Evolutionary conservation across 2,329 filamentous ascomycete species (phyloP), one percentile per base, ranked within the genome.

Genomic region (Blastomyces silverae): DNA sequence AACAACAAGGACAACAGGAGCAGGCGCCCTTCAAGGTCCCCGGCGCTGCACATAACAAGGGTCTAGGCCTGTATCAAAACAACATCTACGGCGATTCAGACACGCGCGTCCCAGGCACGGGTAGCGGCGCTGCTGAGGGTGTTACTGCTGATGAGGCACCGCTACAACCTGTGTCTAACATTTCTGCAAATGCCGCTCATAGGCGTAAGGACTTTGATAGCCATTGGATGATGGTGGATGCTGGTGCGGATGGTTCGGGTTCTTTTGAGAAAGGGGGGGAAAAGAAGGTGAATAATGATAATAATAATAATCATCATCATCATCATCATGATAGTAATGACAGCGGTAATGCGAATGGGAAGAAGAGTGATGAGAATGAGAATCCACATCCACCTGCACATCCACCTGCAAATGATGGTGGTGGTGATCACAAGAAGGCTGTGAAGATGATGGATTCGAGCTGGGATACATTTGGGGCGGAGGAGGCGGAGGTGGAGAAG

Each of bases 211-310:
- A 90, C 74, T 92, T 95, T 70, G 87, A 87, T 60, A 77, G 87
- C 25, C 90, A 96, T 71, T 96, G 92, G 80, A 82, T 82, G 62
- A 87, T 95, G 79, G 82, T 83, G 7, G 91, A 96, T 73, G 13
- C 31, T 2, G 61, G 28, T 11, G n/a, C 8, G 34, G 59, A 31
- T 28, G 10, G 6, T 46, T 46, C 42, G 42, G 20, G 20, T 20
- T 20, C 15, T 7, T 5, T 46, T 17, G 42, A 60, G 57, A n/a
- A 31, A 10, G n/a, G 3, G 11, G 59, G 25, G 59, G 15, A 61
- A 0, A 31, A 44, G 55, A 31, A 58, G 17, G 28, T 25, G 22
- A 22, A 52, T 52, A 28, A 52, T 28, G 13, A 7, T 17, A 11
- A 52, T 25, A 28, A 52, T 28, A 28, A 28, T 22, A 13, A 48